Percentiles rank a stretch among this genome's conserved stretches.
Evolutionary conservation across 2,329 filamentous ascomycete species (phyloP).

Genomic region (Aspergillus sp.): DNA sequence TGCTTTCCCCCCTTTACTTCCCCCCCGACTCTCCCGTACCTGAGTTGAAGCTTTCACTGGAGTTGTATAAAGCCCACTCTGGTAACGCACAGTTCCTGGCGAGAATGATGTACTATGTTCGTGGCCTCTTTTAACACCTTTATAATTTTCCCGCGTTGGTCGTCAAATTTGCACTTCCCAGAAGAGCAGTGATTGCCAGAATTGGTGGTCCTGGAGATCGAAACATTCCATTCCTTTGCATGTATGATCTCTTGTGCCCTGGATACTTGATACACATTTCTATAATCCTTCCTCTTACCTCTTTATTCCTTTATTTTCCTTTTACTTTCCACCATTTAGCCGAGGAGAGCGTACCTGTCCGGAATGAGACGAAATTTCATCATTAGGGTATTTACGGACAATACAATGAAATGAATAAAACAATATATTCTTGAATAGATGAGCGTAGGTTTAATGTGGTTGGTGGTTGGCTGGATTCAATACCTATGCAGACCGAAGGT

Average conservation of each 20-base stretch:
- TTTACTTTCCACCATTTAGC: slow-evolving; percentile 14
- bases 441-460: not conserved
- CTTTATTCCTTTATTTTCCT: slow-evolving; percentile 11
- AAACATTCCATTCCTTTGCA: slow-evolving; percentile 18
- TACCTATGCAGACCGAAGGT: not conserved
- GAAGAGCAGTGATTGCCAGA: slow-evolving; percentile 12
- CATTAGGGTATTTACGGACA: slow-evolving; percentile 9
- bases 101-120: slow-evolving; percentile 25
- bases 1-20: slow-evolving; percentile 4
- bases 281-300: slow-evolving; percentile 15
- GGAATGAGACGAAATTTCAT: slow-evolving; percentile 6
- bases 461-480: not conserved
- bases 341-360: slow-evolving; percentile 5
- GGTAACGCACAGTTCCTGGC: slow-evolving; percentile 12
- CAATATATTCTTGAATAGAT: not conserved
- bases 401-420: slow-evolving; percentile 5
- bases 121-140: slow-evolving; percentile 14
- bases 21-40: slow-evolving; percentile 6
- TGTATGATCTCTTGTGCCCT: slow-evolving; percentile 17
- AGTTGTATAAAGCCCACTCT: slow-evolving; percentile 3
- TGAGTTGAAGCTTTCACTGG: slow-evolving; percentile 10
- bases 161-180: slow-evolving; percentile 14
- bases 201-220: slow-evolving; percentile 21
- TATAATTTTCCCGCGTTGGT: slow-evolving; percentile 19
- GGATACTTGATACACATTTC: slow-evolving; percentile 22